phyloP scores from a whole-genome alignment of 768 basidiomycete species.

The Neoboletus subvelutipes region DNA sequence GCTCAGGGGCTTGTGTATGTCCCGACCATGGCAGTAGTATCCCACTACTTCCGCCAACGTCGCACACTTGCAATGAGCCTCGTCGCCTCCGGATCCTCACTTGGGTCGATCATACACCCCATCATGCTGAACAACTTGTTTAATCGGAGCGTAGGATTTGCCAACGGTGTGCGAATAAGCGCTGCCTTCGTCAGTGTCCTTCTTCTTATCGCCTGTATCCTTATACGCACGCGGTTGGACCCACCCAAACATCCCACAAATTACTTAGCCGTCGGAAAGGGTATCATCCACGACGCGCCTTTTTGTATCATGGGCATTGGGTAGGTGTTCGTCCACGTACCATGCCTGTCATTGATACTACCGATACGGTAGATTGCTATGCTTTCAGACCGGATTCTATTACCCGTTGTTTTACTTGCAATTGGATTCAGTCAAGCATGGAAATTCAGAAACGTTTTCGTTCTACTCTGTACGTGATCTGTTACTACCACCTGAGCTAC shows the following conservation, averaged over 20 bases:
- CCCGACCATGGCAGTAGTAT: slow-evolving; percentile 43
- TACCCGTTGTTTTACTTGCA: slow-evolving; percentile 60
- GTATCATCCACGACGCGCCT: slow-evolving; percentile 14
- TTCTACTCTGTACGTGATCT: slow-evolving; percentile 49
- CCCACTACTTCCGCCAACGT: slow-evolving; percentile 45
- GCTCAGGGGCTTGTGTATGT: slow-evolving; percentile 47
- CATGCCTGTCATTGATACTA: neutral
- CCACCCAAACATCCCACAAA: slow-evolving; percentile 20
- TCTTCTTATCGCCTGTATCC: slow-evolving; percentile 33
- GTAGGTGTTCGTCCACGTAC: slow-evolving; percentile 12
- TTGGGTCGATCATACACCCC: slow-evolving; percentile 26
- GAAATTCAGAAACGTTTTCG: slow-evolving; percentile 45
- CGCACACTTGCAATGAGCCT: slow-evolving; percentile 47
- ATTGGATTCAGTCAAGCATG: slow-evolving; percentile 48
- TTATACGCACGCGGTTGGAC: slow-evolving; percentile 42
- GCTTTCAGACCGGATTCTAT: slow-evolving; percentile 41
- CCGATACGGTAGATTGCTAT: slow-evolving; percentile 9
- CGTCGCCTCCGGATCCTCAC: slow-evolving; percentile 39
- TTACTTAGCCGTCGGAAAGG: slow-evolving; percentile 19
- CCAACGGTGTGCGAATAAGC: slow-evolving; percentile 49
- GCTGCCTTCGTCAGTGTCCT: slow-evolving; percentile 41
- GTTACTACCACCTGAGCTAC: neutral
- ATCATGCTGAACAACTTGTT: slow-evolving; percentile 33
- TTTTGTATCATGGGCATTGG: slow-evolving; percentile 21
- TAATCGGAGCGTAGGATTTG: slow-evolving; percentile 34